Percentiles rank a stretch among this genome's conserved stretches.
phyloP scores from a whole-genome alignment of 305 asterid species.

The Solanum aculeatissimum region DNA sequence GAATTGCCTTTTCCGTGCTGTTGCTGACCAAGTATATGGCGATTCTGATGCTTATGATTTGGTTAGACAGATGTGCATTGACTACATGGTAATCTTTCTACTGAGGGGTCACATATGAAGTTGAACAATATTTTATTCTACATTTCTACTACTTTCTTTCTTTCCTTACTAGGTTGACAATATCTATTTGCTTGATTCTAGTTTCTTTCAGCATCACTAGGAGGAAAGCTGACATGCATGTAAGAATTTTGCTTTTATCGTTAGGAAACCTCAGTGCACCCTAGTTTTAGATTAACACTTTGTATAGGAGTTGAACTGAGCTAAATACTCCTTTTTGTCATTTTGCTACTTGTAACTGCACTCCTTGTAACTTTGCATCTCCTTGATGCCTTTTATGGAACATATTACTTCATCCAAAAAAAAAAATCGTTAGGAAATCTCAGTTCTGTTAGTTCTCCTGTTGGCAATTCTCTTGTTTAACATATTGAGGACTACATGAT shows the following conservation, averaged over 20 bases:
- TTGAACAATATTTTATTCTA: background rate
- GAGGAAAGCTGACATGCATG: background rate
- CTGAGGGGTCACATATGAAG: background rate
- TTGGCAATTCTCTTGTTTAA: background rate
- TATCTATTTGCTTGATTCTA: background rate
- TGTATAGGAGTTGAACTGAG: too few relatives aligned
- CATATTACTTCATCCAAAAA: too few relatives aligned
- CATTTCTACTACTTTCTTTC: background rate
- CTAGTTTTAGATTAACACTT: too few relatives aligned
- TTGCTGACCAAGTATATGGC: slow-evolving; percentile 98
- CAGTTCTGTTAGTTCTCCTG: background rate
- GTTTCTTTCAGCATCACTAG: background rate
- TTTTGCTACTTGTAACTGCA: too few relatives aligned
- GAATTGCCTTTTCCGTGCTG: slow-evolving; percentile 98
- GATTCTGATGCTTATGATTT: slow-evolving; percentile 78
- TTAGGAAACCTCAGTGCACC: background rate
- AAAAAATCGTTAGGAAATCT: background rate
- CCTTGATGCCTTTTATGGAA: too few relatives aligned
- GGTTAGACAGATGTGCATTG: slow-evolving; percentile 99
- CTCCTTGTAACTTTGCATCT: too few relatives aligned
- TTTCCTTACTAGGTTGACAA: background rate
- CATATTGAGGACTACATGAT: background rate
- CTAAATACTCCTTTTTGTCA: too few relatives aligned
- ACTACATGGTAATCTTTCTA: slow-evolving; percentile 72
- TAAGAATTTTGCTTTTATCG: background rate